phyloP scores from a whole-genome alignment of 352 stramenopile species.

The Phytophthora foliorum region DNA sequence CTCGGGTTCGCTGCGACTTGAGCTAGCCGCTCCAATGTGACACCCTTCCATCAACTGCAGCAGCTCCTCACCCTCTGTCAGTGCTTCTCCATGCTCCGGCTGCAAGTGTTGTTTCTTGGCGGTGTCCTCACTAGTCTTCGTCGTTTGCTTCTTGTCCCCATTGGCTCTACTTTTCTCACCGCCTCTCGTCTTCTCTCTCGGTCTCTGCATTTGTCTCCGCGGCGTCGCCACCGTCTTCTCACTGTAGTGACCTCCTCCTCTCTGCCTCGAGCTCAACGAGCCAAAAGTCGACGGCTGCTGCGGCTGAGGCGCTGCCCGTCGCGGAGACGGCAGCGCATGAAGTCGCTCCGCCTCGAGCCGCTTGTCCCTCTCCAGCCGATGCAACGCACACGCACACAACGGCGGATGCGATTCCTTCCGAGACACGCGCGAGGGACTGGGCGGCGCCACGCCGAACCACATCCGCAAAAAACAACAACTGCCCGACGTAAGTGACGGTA shows the following conservation, averaged over 20 bases:
- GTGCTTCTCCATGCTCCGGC: slow-evolving; percentile 14
- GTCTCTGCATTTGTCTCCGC: slow-evolving; percentile 17
- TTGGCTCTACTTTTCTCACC: not conserved
- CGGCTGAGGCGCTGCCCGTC: not conserved
- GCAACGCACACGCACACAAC: slow-evolving; percentile 49
- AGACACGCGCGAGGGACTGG: slow-evolving; percentile 52
- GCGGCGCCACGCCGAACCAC: slow-evolving; percentile 79
- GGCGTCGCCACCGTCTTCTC: slow-evolving; percentile 21
- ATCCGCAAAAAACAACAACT: slow-evolving; percentile 32
- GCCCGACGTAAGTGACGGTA: not conserved
- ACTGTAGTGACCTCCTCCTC: not conserved
- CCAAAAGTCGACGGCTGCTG: slow-evolving; percentile 6
- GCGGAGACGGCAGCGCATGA: slow-evolving; percentile 16
- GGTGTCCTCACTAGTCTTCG: not conserved
- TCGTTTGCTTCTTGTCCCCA: slow-evolving; percentile 10
- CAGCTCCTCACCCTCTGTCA: slow-evolving; percentile 7
- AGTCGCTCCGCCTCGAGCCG: slow-evolving; percentile 21
- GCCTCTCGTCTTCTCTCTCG: not conserved
- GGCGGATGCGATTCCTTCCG: slow-evolving; percentile 45
- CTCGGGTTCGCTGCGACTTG: not conserved
- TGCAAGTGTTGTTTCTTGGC: slow-evolving; percentile 7
- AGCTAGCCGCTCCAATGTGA: slow-evolving; percentile 8
- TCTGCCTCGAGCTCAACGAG: slow-evolving; percentile 22
- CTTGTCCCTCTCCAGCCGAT: slow-evolving; percentile 32
- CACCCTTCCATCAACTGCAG: slow-evolving; percentile 27